Evolutionary conservation across 2,329 filamentous ascomycete genomes (phyloP).

Genomic region (Pseudogymnoascus sp.): DNA sequence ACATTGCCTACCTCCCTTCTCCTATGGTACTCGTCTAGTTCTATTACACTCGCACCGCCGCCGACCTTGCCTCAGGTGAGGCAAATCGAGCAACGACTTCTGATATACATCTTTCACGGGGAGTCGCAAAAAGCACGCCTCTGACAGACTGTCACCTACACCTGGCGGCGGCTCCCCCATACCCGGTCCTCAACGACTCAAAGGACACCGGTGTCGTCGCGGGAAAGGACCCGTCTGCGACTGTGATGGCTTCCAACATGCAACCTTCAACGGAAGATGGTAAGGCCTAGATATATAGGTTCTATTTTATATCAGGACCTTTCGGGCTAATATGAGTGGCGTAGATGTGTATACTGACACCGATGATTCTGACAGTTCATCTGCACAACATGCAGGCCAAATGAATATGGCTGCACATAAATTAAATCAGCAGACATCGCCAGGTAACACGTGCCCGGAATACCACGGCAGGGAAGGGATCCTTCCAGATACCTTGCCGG

Average conservation of each 20-base stretch:
- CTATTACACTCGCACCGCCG: background rate
- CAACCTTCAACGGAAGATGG: background rate
- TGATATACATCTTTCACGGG: conserved; percentile 38
- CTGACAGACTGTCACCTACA: conserved; percentile 16
- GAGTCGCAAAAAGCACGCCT: conserved; percentile 32
- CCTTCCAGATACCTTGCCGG: background rate
- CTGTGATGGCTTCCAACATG: background rate
- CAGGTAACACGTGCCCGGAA: background rate
- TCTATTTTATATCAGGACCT: background rate
- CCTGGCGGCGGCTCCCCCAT: conserved; percentile 11
- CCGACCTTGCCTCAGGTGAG: conserved; percentile 14
- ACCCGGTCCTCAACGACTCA: conserved; percentile 23
- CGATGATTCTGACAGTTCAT: background rate
- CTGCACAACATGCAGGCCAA: too few species aligned
- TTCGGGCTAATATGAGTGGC: background rate
- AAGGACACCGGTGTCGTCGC: conserved; percentile 25
- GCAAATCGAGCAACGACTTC: conserved; percentile 35
- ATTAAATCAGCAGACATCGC: background rate
- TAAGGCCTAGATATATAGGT: background rate
- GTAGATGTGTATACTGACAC: background rate
- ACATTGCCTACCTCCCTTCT: background rate
- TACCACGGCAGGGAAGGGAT: background rate
- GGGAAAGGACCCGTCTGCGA: conserved; percentile 9
- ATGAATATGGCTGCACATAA: background rate
- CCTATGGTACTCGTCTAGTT: conserved; percentile 7